Base-by-base conservation (phyloP, 129 eudicot species). In the Pittosporum tobira region DNA sequence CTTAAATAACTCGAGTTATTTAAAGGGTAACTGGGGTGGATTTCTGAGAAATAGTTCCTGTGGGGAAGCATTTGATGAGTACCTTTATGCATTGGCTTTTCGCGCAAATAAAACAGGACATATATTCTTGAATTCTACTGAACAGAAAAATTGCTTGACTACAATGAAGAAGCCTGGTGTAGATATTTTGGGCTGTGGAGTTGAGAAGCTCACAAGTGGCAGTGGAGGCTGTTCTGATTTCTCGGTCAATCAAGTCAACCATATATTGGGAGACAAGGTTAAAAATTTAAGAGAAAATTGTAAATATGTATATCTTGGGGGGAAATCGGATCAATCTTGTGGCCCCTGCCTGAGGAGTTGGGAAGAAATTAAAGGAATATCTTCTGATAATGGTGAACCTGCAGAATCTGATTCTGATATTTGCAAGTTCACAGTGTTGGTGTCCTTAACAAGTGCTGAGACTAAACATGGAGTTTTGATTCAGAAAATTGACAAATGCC, bases 401-500 rank as follows among this genome's bases (percentile, higher is more conserved):
- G 30, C 25, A 16, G 65, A 58, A 36, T 27, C 28, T 15, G 72
- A 48, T 44, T 24, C 43, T 27, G 79, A 77, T 51, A 48, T 73
- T 34, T 81, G 88, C 67, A 81, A 73, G 64, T 81, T 81, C 58
- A 66, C 83, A 4, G 80, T 73, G 59, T 66, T 81, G 62, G 65
- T 80, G 26, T 57, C 79, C 1, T 68, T 73, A 54, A 73, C 72
- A 14, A 72, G 78, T 53, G 63, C 67, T 30, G 36, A 36, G 54
- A 51, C 70, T 3, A 65, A 66, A 4, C 75, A 77, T 57, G 21
- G 57, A 15, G 3, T 22, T 21, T 73, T 77, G 78, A 57, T 66
- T 53, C 19, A 59, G 30, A 73, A 63, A 28, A 24, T 74, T 19
- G 65, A 30, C 22, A 45, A 52, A 46, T 81, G 88, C 68, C 80